Conservation (phyloP, 1,139 yeast genomes). For the Yamadazyma pseudoaaseri region DNA sequence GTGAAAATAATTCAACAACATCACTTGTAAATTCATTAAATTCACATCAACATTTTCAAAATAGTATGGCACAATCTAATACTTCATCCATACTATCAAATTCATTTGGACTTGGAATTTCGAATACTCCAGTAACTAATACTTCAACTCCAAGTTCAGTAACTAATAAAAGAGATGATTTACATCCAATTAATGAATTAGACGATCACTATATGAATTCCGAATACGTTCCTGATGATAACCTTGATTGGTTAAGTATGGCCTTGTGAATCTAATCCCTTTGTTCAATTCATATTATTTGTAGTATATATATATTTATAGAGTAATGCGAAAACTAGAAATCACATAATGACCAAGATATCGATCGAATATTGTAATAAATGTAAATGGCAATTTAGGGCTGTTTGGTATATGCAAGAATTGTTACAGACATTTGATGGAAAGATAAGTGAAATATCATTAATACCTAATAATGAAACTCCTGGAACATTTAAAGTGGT, state of each 20-base stretch:
- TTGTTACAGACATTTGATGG: slow-evolving; percentile 44
- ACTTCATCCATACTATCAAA: slow-evolving; percentile 8
- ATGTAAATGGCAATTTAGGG: slow-evolving; percentile 51
- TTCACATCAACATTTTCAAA: background rate
- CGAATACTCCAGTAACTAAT: slow-evolving; percentile 9
- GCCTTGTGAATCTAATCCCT: slow-evolving; percentile 20
- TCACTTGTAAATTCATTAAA: background rate
- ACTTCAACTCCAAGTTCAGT: slow-evolving; percentile 12
- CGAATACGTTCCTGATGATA: slow-evolving; percentile 20
- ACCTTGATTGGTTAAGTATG: slow-evolving; percentile 43
- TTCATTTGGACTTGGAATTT: slow-evolving; percentile 14
- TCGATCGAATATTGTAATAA: slow-evolving; percentile 41
- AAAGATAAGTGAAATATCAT: slow-evolving; percentile 35
- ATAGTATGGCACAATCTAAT: slow-evolving; percentile 4
- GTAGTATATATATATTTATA: slow-evolving; percentile 4
- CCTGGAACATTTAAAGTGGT: slow-evolving; percentile 41
- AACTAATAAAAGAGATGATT: slow-evolving; percentile 11
- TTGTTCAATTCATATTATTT: background rate
- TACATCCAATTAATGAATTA: slow-evolving; percentile 18
- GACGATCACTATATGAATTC: slow-evolving; percentile 16
- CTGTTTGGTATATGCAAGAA: slow-evolving; percentile 48
- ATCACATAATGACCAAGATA: slow-evolving; percentile 1
- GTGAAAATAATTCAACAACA: background rate
- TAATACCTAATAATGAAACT: slow-evolving; percentile 37
- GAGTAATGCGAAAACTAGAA: slow-evolving; percentile 4